Evolutionary conservation across 2,329 filamentous ascomycete genomes (phyloP).

Genomic region (Claviceps paspali): DNA sequence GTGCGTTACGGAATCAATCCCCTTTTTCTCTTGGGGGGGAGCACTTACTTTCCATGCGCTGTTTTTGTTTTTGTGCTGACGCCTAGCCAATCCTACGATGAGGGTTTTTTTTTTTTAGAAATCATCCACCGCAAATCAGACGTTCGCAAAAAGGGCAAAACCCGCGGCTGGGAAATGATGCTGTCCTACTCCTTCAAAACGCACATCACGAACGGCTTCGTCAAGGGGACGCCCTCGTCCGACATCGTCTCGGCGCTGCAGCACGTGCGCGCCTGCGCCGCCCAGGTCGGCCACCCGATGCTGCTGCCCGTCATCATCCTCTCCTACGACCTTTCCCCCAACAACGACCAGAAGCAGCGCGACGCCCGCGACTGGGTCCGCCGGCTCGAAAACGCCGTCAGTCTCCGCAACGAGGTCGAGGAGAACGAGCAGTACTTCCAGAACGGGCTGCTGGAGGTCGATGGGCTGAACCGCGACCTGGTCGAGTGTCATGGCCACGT

Average conservation of each 20-base stretch:
- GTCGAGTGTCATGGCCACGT: constrained; percentile 49
- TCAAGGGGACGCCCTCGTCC: constrained; percentile 44
- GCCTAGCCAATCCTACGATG: too few species aligned
- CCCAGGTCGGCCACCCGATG: constrained; percentile 40
- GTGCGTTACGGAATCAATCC: constrained; percentile 20
- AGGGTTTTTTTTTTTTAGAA: too few species aligned
- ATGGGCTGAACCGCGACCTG: constrained; percentile 44
- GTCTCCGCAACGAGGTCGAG: constrained; percentile 43
- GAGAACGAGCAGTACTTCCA: constrained; percentile 39
- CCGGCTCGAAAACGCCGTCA: constrained; percentile 44
- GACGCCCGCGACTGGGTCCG: constrained; percentile 48
- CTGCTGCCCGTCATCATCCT: constrained; percentile 44
- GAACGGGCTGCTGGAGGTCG: constrained; percentile 37
- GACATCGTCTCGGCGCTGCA: constrained; percentile 33
- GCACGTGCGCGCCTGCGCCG: constrained; percentile 33
- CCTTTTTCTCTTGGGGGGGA: too few species aligned
- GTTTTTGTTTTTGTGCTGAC: too few species aligned
- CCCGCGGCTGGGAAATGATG: constrained; percentile 50
- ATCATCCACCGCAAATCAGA: constrained; percentile 52
- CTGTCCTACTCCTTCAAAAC: constrained; percentile 41
- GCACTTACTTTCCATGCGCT: too few species aligned
- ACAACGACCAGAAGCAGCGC: constrained; percentile 46
- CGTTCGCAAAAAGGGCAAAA: constrained; percentile 47
- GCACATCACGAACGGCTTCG: constrained; percentile 41
- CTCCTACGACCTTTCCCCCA: constrained; percentile 38